These are phyloP conservation scores for Monascus ruber DNA, from an alignment of 2,329 filamentous ascomycete species.

Conservation along the genomic window DNA sequence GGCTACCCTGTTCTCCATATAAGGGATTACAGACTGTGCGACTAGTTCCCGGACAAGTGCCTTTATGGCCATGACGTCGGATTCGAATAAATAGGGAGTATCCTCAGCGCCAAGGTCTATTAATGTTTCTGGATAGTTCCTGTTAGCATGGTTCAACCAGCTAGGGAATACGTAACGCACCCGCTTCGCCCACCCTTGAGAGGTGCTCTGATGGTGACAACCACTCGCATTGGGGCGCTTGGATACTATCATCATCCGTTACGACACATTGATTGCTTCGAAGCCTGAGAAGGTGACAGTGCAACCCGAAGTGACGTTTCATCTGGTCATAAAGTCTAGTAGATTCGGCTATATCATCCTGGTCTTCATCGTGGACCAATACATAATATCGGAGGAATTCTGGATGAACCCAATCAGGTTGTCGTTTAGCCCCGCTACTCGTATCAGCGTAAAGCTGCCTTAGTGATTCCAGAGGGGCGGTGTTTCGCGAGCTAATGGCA, in stretches of 20 bases:
- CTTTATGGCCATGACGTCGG: conserved; percentile 76
- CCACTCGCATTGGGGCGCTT: conserved; percentile 76
- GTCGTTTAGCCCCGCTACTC: conserved; percentile 59
- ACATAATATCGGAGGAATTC: conserved; percentile 96
- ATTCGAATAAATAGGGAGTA: conserved; percentile 73
- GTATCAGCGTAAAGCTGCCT: conserved; percentile 74
- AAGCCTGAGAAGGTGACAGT: conserved; percentile 83
- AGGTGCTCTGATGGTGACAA: conserved; percentile 78
- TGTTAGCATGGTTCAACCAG: conserved; percentile 6
- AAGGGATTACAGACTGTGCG: conserved; percentile 84
- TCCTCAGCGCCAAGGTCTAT: conserved; percentile 56
- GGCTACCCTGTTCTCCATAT: conserved; percentile 85
- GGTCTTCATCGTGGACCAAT: conserved; percentile 90
- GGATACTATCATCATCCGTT: conserved; percentile 82
- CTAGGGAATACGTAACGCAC: conserved; percentile 21
- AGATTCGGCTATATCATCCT: conserved; percentile 81
- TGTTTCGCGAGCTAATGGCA: conserved; percentile 82
- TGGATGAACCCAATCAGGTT: conserved; percentile 78
- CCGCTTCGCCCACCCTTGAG: conserved; percentile 55
- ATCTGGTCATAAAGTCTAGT: conserved; percentile 92
- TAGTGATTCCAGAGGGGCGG: conserved; percentile 74
- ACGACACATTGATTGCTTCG: conserved; percentile 75
- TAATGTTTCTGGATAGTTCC: conserved; percentile 21
- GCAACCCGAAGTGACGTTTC: conserved; percentile 94
- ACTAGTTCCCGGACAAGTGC: conserved; percentile 91